These are phyloP conservation scores for Hyphopichia khmerensis DNA, from an alignment of 1,139 yeast species.

Conservation along the genomic window DNA sequence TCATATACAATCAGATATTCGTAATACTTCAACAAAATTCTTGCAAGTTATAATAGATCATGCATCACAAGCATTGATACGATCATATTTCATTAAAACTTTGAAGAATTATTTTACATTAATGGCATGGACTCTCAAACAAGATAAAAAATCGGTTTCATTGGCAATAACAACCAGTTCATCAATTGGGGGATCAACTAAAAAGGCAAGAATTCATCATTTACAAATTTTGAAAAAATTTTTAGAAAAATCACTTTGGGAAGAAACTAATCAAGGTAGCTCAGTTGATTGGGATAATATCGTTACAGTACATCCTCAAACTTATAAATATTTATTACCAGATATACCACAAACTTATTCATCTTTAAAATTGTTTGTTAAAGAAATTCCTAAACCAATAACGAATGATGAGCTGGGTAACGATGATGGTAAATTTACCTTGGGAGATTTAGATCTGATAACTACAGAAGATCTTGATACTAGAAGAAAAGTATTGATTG, in stretches of 20 bases:
- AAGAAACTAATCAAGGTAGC: constrained; percentile 8
- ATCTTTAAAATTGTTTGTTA: constrained; percentile 52
- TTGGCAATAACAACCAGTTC: constrained; percentile 46
- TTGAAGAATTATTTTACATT: constrained; percentile 56
- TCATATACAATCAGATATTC: constrained; percentile 73
- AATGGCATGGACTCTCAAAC: constrained; percentile 57
- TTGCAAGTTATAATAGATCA: constrained; percentile 52
- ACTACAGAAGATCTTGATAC: constrained; percentile 61
- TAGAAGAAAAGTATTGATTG: constrained; percentile 54
- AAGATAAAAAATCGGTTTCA: constrained; percentile 45
- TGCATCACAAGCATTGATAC: constrained; percentile 49
- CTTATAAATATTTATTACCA: constrained; percentile 55
- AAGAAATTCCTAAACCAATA: constrained; percentile 20
- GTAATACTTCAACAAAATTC: constrained; percentile 68
- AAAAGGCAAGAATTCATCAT: constrained; percentile 41
- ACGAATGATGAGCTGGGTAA: constrained; percentile 3
- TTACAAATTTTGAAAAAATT: constrained; percentile 44
- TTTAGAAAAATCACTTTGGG: constrained; percentile 39
- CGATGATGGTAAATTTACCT: constrained; percentile 27
- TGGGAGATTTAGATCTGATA: constrained; percentile 32
- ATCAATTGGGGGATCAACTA: constrained; percentile 37
- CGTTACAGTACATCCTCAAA: constrained; percentile 40
- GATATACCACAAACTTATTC: constrained; percentile 58
- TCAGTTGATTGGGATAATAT: constrained; percentile 3
- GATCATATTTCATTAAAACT: constrained; percentile 59